Conservation (phyloP, 2,329 filamentous ascomycete genomes). For the Bisporella sp. region DNA sequence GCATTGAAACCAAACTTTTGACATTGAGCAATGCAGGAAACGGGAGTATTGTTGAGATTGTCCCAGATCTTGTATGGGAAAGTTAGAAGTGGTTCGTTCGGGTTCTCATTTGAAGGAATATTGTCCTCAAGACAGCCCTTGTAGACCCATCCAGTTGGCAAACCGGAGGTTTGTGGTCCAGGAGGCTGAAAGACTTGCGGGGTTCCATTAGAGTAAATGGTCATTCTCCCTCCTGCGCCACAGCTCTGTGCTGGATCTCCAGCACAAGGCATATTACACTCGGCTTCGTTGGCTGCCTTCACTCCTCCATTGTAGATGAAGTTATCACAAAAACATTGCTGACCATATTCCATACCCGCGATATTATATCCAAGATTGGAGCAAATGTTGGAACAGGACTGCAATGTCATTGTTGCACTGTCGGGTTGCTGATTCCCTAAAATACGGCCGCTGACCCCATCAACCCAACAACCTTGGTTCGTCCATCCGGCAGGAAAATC, state of each 20-base stretch:
- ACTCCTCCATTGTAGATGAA: conserved; percentile 18
- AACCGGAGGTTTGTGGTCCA: conserved; percentile 14
- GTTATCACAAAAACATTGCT: conserved; percentile 24
- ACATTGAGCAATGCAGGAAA: conserved; percentile 16
- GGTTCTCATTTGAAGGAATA: conserved; percentile 51
- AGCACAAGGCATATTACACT: conserved; percentile 25
- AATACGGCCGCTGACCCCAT: conserved; percentile 13
- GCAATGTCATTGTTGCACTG: conserved; percentile 17
- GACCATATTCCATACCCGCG: conserved; percentile 13
- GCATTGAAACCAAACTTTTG: conserved; percentile 21
- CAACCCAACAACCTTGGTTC: conserved; percentile 17
- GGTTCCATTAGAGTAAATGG: conserved; percentile 18
- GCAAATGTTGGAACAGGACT: conserved; percentile 26
- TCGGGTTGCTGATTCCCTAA: conserved; percentile 14
- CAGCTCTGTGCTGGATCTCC: conserved; percentile 27
- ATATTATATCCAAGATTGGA: conserved; percentile 14
- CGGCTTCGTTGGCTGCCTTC: conserved; percentile 13
- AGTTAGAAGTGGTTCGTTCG: conserved; percentile 10
- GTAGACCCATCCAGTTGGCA: conserved; percentile 24
- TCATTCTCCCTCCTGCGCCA: conserved; percentile 24
- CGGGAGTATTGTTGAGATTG: conserved; percentile 11
- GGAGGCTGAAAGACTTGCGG: conserved; percentile 12
- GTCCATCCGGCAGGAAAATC: conserved; percentile 16
- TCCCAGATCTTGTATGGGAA: conserved; percentile 20
- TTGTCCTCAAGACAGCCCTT: conserved; percentile 41